A percentile compares a stretch with the other conserved stretches of the same genome.
Evolutionary conservation across 2,329 filamentous ascomycete genomes (phyloP).

Genomic region (Teratosphaeria nubilosa): DNA sequence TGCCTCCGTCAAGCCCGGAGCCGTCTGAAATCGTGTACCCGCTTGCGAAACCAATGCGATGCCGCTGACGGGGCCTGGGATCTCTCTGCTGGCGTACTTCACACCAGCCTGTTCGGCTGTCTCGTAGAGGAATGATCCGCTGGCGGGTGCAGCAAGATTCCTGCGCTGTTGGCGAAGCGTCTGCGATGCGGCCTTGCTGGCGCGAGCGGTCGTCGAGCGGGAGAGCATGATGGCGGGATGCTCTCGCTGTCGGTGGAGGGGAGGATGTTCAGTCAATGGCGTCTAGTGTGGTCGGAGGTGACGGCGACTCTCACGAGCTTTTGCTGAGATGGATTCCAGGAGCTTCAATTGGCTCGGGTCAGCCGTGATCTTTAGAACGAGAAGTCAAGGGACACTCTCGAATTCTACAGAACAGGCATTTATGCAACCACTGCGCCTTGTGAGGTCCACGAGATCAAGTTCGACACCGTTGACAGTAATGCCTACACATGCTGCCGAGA

Average conservation of each 20-base stretch:
- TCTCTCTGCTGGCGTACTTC: slow-evolving; percentile 86
- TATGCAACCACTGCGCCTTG: no score
- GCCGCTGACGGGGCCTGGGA: slow-evolving; percentile 78
- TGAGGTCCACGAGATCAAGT: no score
- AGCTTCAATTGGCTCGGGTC: background rate
- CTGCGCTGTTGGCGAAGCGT: slow-evolving; percentile 47
- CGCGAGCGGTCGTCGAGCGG: slow-evolving; percentile 54
- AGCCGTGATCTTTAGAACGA: background rate
- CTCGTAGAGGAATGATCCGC: slow-evolving; percentile 76
- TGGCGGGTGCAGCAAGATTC: slow-evolving; percentile 57
- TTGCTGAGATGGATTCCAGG: background rate
- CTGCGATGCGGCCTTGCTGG: slow-evolving; percentile 47
- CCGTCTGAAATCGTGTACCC: slow-evolving; percentile 82
- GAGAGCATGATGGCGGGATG: slow-evolving; percentile 47
- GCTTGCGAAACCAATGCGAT: slow-evolving; percentile 88
- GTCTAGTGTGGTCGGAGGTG: background rate
- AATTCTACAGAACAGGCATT: background rate
- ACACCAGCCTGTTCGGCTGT: slow-evolving; percentile 75
- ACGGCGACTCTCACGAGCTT: background rate
- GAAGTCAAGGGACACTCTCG: background rate
- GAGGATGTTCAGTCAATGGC: slow-evolving; percentile 13
- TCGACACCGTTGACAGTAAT: no score
- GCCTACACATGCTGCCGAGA: background rate
- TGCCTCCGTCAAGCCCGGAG: slow-evolving; percentile 80
- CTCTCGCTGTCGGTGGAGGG: slow-evolving; percentile 15